Evolutionary conservation across 2,329 filamentous ascomycete genomes (phyloP).

Genomic region (Aspergillus sp.): DNA sequence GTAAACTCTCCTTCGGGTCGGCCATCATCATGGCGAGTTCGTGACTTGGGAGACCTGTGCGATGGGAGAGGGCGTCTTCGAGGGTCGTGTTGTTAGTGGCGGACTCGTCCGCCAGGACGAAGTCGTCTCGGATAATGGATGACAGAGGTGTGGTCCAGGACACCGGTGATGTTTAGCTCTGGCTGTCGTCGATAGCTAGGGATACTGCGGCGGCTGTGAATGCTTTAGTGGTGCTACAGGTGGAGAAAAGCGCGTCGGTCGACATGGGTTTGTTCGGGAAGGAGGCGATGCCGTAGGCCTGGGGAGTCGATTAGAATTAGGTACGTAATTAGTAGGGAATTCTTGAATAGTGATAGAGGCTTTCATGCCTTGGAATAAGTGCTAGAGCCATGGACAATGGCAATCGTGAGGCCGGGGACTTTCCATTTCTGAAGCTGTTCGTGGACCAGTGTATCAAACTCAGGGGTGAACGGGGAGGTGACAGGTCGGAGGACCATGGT

Average conservation of each 20-base stretch:
- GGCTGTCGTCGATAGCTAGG: conserved; percentile 21
- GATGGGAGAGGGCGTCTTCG: conserved; percentile 37
- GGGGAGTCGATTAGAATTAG: neutral
- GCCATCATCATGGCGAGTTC: conserved; percentile 3
- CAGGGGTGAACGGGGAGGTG: conserved; percentile 11
- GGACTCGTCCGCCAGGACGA: conserved; percentile 28
- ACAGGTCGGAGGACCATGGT: conserved; percentile 6
- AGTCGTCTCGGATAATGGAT: conserved; percentile 35
- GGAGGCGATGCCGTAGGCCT: conserved; percentile 30
- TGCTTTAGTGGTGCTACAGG: conserved; percentile 30
- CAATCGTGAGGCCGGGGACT: conserved; percentile 29
- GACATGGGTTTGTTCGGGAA: conserved; percentile 26
- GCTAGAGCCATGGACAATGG: conserved; percentile 25
- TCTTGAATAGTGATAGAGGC: neutral
- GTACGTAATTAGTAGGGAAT: no score
- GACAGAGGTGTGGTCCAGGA: conserved; percentile 38
- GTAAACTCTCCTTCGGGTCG: conserved; percentile 5
- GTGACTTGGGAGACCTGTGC: conserved; percentile 29
- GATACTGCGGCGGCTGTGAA: conserved; percentile 26
- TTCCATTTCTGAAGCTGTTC: conserved; percentile 27
- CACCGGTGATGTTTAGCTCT: conserved; percentile 17
- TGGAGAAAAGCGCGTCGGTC: conserved; percentile 23
- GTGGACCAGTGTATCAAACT: conserved; percentile 20
- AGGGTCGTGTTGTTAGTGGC: conserved; percentile 29
- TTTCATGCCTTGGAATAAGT: conserved; percentile 26